These are phyloP conservation scores for Fallopia convolvulus DNA, from an alignment of 148 eudicot genomes.

Conservation along the genomic window DNA sequence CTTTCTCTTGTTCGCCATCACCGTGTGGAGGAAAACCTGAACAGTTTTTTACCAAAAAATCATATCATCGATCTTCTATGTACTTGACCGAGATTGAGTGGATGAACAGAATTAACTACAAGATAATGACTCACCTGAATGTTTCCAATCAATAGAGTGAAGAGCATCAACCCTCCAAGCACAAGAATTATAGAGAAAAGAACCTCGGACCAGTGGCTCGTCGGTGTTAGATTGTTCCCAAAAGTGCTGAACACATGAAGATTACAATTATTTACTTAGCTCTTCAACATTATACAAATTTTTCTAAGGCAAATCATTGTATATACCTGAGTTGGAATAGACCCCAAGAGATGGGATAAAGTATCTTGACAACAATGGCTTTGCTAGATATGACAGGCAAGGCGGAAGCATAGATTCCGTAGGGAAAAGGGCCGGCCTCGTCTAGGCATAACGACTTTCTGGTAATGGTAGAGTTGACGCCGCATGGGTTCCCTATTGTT, in stretches of 20 bases:
- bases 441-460: slow-evolving; percentile 54
- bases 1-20: slow-evolving; percentile 63
- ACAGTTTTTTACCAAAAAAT: too few relatives aligned
- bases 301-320: background rate
- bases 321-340: slow-evolving; percentile 69
- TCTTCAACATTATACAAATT: background rate
- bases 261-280: background rate
- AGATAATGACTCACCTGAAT: slow-evolving; percentile 25
- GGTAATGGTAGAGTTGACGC: slow-evolving; percentile 24
- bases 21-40: slow-evolving; percentile 71
- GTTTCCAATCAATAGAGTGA: slow-evolving; percentile 39
- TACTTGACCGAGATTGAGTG: background rate
- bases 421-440: slow-evolving; percentile 43
- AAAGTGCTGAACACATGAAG: slow-evolving; percentile 22
- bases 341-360: slow-evolving; percentile 91
- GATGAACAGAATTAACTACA: background rate
- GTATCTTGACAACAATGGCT: slow-evolving; percentile 59
- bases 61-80: too few relatives aligned
- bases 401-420: slow-evolving; percentile 67
- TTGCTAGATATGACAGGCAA: slow-evolving; percentile 77
- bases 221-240: slow-evolving; percentile 30
- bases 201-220: slow-evolving; percentile 35
- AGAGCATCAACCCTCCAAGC: slow-evolving; percentile 41
- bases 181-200: slow-evolving; percentile 33
- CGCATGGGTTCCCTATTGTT: slow-evolving; percentile 29